phyloP scores from a whole-genome alignment of 371 early-diverging fungal genomes.

The Mucor irregularis region DNA sequence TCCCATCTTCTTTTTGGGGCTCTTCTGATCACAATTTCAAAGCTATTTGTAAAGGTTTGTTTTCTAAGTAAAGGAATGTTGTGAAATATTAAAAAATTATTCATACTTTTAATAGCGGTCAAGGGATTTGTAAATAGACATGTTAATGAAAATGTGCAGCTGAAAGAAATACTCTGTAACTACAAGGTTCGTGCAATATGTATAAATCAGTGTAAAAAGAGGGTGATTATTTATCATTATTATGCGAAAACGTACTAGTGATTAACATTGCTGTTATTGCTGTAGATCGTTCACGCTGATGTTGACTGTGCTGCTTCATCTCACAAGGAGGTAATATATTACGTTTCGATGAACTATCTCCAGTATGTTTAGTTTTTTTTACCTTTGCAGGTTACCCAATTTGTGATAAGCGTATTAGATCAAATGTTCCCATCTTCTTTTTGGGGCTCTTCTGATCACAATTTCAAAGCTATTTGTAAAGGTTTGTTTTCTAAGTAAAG shows the following conservation, averaged over 20 bases:
- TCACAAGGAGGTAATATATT: not conserved
- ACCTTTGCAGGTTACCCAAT: conserved; percentile 3
- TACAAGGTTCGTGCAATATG: conserved; percentile 7
- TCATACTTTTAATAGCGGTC: too few species aligned
- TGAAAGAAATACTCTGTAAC: too few species aligned
- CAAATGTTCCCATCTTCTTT: conserved; percentile 52
- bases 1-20: conserved; percentile 62
- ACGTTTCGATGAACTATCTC: not conserved
- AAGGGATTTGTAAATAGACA: too few species aligned
- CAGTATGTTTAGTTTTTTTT: not conserved
- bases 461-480: conserved; percentile 19
- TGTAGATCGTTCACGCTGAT: not conserved
- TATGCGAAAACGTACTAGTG: too few species aligned
- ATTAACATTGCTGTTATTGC: too few species aligned
- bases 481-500: not conserved
- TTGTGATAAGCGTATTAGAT: conserved; percentile 20
- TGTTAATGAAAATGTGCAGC: too few species aligned
- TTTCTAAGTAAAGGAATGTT: too few species aligned
- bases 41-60: not conserved
- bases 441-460: conserved; percentile 58
- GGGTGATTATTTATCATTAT: too few species aligned
- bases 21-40: conserved; percentile 45
- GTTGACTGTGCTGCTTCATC: not conserved
- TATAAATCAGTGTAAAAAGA: conserved; percentile 22
- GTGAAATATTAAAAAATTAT: too few species aligned